Base-by-base conservation (phyloP, 768 basidiomycete genomes). In the Suillus americanus region DNA sequence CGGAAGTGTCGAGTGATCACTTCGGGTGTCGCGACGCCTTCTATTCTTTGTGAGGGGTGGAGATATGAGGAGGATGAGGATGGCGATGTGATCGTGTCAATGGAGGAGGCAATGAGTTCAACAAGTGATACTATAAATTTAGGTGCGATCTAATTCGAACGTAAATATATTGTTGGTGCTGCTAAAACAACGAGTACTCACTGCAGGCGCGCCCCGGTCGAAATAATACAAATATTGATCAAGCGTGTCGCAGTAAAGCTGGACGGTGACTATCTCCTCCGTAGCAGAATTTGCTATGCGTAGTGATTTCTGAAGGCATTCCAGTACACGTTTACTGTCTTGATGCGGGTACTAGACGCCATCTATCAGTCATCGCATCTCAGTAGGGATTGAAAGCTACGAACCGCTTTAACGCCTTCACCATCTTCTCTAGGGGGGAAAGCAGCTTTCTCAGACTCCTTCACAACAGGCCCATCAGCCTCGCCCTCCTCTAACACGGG, bases 71-170 rank as follows among this genome's bases (percentile, higher is more conserved):
- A 48, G 0, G 72, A 69, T 0, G 66, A 74, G 0, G 71, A 66
- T 20, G 90, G 88, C 1, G 91, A 91, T 43, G 90, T 85, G 70
- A 98, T 93, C 67, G 86, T 88, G 79, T 99, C 97, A 74, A 99
- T 95, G 71, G 91, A 94, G 7, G 91, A 90, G 1, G 94, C 93
- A 76, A 99, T 96, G 23, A 99, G 85, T 71, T 99, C 97, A 20
- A 99, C 95, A 51, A 99, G 86, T 66, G 92, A 94, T 77, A 97
- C 98, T 67, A 99, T 90, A 70, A 97, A 99, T 80, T 97, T 97
- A 13, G 97, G 88, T 37, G 95, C 95, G 63, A 97, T 84, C 94
- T 96, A 73, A 8, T 64, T 18, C 33, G 33, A 55, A 33, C 5
- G 13, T n/a, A 4, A 25, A 60, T 45, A 61, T 25, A 1, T 13